Evolutionary conservation across 768 basidiomycete genomes (phyloP).

Genomic region (Flagelloscypha sp.): DNA sequence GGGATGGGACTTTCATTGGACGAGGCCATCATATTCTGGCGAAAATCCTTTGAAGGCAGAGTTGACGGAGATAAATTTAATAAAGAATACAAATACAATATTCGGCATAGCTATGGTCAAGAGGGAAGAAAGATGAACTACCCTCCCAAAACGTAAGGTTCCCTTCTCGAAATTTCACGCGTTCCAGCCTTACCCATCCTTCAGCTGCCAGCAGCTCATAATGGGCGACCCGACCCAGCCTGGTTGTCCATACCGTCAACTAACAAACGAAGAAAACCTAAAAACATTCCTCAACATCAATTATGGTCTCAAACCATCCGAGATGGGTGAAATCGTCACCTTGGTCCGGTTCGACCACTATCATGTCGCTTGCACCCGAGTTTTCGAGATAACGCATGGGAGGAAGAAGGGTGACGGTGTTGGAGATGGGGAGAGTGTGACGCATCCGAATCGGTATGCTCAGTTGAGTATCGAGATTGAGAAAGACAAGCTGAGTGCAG

Average conservation of each 20-base stretch:
- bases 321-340: conserved; percentile 76
- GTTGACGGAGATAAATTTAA: conserved; percentile 94
- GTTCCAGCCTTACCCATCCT: background rate
- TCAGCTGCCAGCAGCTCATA: conserved; percentile 86
- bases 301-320: conserved; percentile 59
- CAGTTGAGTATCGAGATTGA: conserved; percentile 65
- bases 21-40: conserved; percentile 91
- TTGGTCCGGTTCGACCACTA: conserved; percentile 75
- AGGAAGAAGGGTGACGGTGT: conserved; percentile 88
- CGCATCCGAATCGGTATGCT: conserved; percentile 90
- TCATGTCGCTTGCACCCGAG: conserved; percentile 94
- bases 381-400: conserved; percentile 93
- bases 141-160: conserved; percentile 72
- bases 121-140: conserved; percentile 96
- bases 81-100: conserved; percentile 96
- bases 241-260: conserved; percentile 93
- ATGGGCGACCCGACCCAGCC: conserved; percentile 58
- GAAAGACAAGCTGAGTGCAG: conserved; percentile 29
- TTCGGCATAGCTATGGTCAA: conserved; percentile 88
- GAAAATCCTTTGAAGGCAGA: conserved; percentile 64
- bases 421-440: conserved; percentile 78
- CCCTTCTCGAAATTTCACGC: background rate
- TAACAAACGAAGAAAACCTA: conserved; percentile 68
- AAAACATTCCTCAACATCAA: conserved; percentile 63
- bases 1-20: conserved; percentile 90